Evolutionary conservation across 495 filamentous ascomycete genomes (phyloP).

Genomic region (Xylaria telfairii): DNA sequence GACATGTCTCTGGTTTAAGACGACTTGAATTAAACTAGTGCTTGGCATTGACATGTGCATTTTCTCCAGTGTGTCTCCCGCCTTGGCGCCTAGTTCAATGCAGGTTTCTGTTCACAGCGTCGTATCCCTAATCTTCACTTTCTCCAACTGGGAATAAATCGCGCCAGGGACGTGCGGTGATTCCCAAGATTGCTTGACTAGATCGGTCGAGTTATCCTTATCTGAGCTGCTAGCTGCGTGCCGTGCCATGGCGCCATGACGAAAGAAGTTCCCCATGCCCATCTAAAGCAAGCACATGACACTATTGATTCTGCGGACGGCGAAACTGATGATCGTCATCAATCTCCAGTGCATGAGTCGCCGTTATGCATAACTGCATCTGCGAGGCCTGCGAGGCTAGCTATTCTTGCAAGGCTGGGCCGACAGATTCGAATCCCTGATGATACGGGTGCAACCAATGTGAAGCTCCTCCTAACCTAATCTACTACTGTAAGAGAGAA

Average conservation of each 20-base stretch:
- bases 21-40: constrained; percentile 11
- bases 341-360: constrained; percentile 19
- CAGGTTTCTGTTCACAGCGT: constrained; percentile 13
- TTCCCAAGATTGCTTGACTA: background rate
- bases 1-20: background rate
- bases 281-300: background rate
- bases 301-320: background rate
- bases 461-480: too few species aligned
- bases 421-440: background rate
- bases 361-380: constrained; percentile 2
- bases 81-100: constrained; percentile 13
- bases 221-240: background rate
- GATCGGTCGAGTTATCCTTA: background rate
- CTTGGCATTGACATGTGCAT: constrained; percentile 26
- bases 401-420: constrained; percentile 16
- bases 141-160: constrained; percentile 17
- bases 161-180: constrained; percentile 11
- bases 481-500: background rate
- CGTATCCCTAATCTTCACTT: constrained; percentile 5
- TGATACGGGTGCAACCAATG: background rate
- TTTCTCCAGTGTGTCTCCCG: constrained; percentile 13
- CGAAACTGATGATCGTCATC: constrained; percentile 13
- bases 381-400: constrained; percentile 13
- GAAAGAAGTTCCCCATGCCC: constrained; percentile 2
- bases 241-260: constrained; percentile 2